Base-by-base conservation (phyloP, 176 grass and related monocot genomes). In the Eragrostis nindensis region DNA sequence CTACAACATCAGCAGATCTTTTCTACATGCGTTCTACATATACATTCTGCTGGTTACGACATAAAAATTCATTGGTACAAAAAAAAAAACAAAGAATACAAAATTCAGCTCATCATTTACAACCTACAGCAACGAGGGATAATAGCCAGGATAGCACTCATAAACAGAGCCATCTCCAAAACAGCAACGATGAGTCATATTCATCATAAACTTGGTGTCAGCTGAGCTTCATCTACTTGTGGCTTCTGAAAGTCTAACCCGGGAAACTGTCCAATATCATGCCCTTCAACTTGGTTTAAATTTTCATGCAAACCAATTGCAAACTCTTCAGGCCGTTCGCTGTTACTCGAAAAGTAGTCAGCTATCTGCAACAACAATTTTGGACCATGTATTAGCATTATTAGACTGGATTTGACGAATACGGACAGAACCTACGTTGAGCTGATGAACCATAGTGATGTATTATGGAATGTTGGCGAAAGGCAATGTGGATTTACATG, bases 241-340 rank as follows among this genome's bases (percentile, higher is more conserved):
- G 73, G 59, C 44, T 84, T 86, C 79, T 82, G 50, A 83, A 67
- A 68, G 17, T 95, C 74, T 56, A 93, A 56, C 24, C 86, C 86
- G 0, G 90, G 88, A 89, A 98, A 95, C 74, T 95, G 96, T 56
- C 92, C 92, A 19, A 99, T 95, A 60, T 95, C 96, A 90, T 93
- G 88, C 32, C 92, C 92, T 64, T 81, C 80, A 76, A 99, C 79
- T 82, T 54, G 71, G 68, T 69, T 75, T 76, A 93, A 66, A 55
- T 82, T 36, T 59, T 88, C 84, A 15, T 91, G 84, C 73, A 99
- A 71, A 62, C 92, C 96, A 21, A 93, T 46, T 4, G 72, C 84
- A 44, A 93, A 98, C 78, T 93, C 90, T 74, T 95, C 86, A 18
- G 76, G 62, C 17, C 54, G 73, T 46, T 83, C 80, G 48, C 75